Conservation (phyloP, 148 eudicot genomes). For the Suaeda aralocaspica region DNA sequence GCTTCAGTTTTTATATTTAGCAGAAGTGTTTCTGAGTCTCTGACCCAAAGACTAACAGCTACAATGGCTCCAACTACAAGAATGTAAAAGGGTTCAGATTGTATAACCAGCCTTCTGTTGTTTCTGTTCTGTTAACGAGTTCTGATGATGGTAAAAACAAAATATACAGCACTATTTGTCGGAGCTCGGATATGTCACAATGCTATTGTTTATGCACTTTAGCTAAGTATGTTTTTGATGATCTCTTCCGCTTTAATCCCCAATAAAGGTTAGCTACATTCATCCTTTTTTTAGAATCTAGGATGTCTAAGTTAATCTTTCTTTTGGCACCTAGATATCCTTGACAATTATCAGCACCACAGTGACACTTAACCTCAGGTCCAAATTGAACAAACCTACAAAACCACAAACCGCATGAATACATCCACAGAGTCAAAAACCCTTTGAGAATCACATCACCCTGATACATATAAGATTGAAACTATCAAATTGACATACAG, state of each 20-base stretch:
- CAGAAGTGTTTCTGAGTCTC: no score
- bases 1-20: neutral
- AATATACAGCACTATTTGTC: conserved; percentile 22
- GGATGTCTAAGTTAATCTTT: conserved; percentile 32
- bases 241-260: conserved; percentile 71
- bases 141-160: neutral
- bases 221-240: conserved; percentile 27
- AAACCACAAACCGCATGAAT: conserved; percentile 1
- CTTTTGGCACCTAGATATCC: conserved; percentile 74
- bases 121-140: neutral
- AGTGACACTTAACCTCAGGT: conserved; percentile 79
- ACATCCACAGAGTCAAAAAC: neutral
- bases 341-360: conserved; percentile 80
- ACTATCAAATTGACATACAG: neutral
- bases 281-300: conserved; percentile 28
- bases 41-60: neutral
- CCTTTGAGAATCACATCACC: neutral
- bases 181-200: neutral
- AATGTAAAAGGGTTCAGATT: neutral
- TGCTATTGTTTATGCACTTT: conserved; percentile 13
- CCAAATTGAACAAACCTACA: conserved; percentile 95
- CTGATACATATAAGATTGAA: neutral
- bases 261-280: conserved; percentile 38
- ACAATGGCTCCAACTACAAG: conserved; percentile 15
- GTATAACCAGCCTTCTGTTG: conserved; percentile 13